Base-by-base conservation (phyloP, 83 land plant genomes). In the Thuja plicata region DNA sequence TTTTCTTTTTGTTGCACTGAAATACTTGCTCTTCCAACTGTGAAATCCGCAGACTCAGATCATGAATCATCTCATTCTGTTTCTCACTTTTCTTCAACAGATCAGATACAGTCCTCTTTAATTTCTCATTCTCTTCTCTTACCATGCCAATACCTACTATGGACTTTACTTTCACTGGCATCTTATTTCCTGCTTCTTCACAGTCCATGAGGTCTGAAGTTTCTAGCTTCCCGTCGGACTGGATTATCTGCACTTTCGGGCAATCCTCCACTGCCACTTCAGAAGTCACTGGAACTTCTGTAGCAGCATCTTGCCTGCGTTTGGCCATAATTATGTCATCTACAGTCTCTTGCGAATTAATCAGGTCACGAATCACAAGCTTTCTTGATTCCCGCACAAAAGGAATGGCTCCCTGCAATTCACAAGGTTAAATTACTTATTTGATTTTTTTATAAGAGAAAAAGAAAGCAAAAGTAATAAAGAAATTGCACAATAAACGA, bases 331-430 rank as follows among this genome's bases (percentile, higher is more conserved):
- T 8, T 8, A 86, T 86, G 71, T 48, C 27, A 57, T 57, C 87
- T 19, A 86, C 41, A 57, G 10, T 37, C 11, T 57, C 38, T 86
- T 86, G 40, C 87, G 57, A 41, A 4, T 35, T 37, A 54, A 37
- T 27, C 41, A 86, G 24, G n/a, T 86, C 45, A 15, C 87, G 45
- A 17, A 19, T 55, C 11, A 57, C 87, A 37, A 30, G 73, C 71
- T 55, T 86, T 60, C 87, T 86, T 15, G 87, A 32, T 34, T 86
- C 87, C 43, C 71, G 66, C 71, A 86, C 87, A 86, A 86, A 57
- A 2, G 87, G 35, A 86, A 57, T 52, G 11, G 37, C 87, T 32
- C 62, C 87, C 87, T 86, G 30, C 12, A 76, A 2, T 32, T 76
- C 79, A 76, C 5, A 76, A 54, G 17, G 57, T 54, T 54, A 16